These are phyloP conservation scores for Fusarium pseudonygamai DNA, from an alignment of 2,329 filamentous ascomycete genomes.

Conservation along the genomic window DNA sequence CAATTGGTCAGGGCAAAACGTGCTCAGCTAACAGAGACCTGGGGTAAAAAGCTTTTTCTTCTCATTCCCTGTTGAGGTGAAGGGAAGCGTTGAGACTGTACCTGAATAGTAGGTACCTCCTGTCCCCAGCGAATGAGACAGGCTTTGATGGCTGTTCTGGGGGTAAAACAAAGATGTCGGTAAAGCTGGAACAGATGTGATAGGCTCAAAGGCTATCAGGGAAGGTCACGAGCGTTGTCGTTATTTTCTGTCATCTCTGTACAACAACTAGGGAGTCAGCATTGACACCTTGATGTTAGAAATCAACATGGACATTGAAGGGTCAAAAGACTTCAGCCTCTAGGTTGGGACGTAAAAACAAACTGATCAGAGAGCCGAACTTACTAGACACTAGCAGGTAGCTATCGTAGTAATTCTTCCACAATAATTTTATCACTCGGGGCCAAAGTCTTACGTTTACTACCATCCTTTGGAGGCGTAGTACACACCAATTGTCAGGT, in stretches of 20 bases:
- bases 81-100: neutral
- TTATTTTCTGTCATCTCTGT: conserved; percentile 7
- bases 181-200: conserved; percentile 13
- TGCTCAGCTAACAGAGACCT: neutral
- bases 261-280: neutral
- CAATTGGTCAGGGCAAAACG: neutral
- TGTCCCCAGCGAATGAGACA: neutral
- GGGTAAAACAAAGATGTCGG: conserved; percentile 9
- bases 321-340: neutral
- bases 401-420: neutral
- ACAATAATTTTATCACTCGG: neutral
- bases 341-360: neutral
- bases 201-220: neutral
- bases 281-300: neutral
- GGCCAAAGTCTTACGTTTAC: neutral
- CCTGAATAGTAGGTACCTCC: neutral
- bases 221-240: conserved; percentile 13
- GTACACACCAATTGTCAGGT: conserved; percentile 28
- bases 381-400: neutral
- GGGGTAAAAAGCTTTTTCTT: conserved; percentile 21
- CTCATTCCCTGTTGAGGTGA: neutral
- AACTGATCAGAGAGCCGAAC: neutral
- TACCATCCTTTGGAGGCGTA: conserved; percentile 1
- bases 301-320: neutral
- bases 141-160: neutral